Conservation (phyloP, 441 rosid genomes). For the Sinapis alba region DNA sequence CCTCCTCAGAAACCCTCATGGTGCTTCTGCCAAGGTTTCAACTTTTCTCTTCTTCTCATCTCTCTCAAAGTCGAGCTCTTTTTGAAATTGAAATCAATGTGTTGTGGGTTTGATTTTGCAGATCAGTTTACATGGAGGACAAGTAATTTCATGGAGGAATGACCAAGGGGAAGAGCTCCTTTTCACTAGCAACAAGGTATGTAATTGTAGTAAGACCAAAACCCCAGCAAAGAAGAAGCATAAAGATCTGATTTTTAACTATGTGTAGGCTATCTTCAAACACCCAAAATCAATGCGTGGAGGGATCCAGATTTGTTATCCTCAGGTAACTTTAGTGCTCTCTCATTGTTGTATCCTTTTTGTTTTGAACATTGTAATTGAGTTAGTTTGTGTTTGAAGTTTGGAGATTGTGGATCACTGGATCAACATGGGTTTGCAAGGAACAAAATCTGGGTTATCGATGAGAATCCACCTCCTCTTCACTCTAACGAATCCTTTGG, state of each 20-base stretch:
- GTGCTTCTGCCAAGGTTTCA: slow-evolving; percentile 74
- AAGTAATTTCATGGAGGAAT: slow-evolving; percentile 69
- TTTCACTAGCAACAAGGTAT: slow-evolving; percentile 65
- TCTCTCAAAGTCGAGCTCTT: background rate
- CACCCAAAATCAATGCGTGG: slow-evolving; percentile 67
- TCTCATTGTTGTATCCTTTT: background rate
- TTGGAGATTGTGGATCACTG: slow-evolving; percentile 57
- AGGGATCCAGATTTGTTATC: slow-evolving; percentile 67
- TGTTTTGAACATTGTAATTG: background rate
- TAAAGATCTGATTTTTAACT: background rate
- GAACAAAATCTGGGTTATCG: slow-evolving; percentile 61
- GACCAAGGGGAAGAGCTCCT: slow-evolving; percentile 67
- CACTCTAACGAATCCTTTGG: slow-evolving; percentile 48
- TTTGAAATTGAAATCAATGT: too few relatives aligned
- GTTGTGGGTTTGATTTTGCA: slow-evolving; percentile 17
- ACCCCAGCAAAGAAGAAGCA: background rate
- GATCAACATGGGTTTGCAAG: slow-evolving; percentile 75
- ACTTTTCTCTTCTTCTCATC: background rate
- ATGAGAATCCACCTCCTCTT: slow-evolving; percentile 61
- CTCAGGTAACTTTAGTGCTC: slow-evolving; percentile 46
- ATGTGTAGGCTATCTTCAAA: slow-evolving; percentile 54
- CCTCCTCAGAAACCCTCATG: slow-evolving; percentile 65
- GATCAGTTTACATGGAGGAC: slow-evolving; percentile 73
- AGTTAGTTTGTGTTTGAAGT: slow-evolving; percentile 37
- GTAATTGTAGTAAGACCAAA: background rate